phyloP scores from a whole-genome alignment of 768 basidiomycete species.

The Rhodosporidiobolus odoratus region DNA sequence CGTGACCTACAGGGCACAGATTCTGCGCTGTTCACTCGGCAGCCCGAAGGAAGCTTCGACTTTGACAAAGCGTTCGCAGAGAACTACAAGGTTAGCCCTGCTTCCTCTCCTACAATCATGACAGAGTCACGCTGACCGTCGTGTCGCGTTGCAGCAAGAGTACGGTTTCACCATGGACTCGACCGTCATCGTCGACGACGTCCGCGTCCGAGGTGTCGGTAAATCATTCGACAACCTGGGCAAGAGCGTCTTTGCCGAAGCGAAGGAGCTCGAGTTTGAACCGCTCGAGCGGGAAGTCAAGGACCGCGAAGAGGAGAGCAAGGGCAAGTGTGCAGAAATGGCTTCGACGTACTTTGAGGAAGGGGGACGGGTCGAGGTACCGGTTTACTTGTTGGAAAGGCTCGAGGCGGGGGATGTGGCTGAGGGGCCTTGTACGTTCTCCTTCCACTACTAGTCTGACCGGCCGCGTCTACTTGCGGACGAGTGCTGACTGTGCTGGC shows the following conservation, averaged over 20 bases:
- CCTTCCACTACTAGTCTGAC: no score
- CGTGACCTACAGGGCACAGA: conserved; percentile 62
- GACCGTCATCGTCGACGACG: conserved; percentile 76
- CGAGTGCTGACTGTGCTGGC: no score
- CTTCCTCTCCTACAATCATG: background rate
- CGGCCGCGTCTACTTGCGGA: no score
- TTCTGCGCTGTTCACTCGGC: conserved; percentile 82
- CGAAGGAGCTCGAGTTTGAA: conserved; percentile 54
- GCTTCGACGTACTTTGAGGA: conserved; percentile 73
- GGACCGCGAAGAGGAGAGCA: conserved; percentile 40
- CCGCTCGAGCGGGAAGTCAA: conserved; percentile 39
- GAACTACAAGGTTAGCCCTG: conserved; percentile 57
- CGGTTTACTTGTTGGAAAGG: conserved; percentile 66
- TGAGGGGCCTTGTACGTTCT: conserved; percentile 73
- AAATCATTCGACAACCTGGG: conserved; percentile 81
- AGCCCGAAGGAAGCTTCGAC: conserved; percentile 53
- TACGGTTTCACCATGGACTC: conserved; percentile 82
- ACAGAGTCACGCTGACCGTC: background rate
- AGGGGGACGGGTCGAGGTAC: conserved; percentile 70
- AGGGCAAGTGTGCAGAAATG: conserved; percentile 16
- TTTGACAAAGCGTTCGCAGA: conserved; percentile 74
- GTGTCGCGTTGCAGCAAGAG: conserved; percentile 46
- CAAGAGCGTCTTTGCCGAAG: conserved; percentile 69
- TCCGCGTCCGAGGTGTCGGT: conserved; percentile 82
- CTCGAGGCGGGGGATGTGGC: conserved; percentile 66